phyloP scores from a whole-genome alignment of 73 alveolate species.

The Paramecium sonneborni region DNA sequence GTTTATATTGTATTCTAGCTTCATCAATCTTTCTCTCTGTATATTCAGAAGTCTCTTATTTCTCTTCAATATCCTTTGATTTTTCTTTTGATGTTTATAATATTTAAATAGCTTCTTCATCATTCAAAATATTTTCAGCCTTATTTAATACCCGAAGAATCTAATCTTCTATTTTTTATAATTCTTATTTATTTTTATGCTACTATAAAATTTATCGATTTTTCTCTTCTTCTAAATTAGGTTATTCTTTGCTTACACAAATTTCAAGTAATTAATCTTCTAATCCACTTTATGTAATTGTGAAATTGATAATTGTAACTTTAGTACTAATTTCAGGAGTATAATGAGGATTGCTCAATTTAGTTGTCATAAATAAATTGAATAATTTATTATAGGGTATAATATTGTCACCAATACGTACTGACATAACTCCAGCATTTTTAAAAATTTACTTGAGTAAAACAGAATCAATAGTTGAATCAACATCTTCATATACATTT shows the following conservation, averaged over 20 bases:
- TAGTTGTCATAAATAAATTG: conserved; percentile 96
- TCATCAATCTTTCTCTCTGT: conserved; percentile 57
- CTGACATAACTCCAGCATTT: conserved; percentile 84
- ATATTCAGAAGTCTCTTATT: conserved; percentile 71
- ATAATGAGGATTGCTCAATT: conserved; percentile 99
- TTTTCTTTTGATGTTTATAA: conserved; percentile 83
- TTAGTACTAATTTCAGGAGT: conserved; percentile 99
- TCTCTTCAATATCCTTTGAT: conserved; percentile 72
- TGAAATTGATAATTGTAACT: conserved; percentile 92
- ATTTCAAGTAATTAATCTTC: conserved; percentile 88
- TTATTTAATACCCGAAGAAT: conserved; percentile 56
- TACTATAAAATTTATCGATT: not conserved
- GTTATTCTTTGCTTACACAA: conserved; percentile 55
- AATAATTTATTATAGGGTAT: conserved; percentile 17
- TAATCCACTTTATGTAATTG: conserved; percentile 96
- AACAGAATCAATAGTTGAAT: conserved; percentile 94
- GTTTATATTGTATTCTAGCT: conserved; percentile 73
- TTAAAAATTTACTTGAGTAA: conserved; percentile 89
- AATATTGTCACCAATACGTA: conserved; percentile 88
- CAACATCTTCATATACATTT: conserved; percentile 96
- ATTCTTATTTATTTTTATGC: conserved; percentile 54
- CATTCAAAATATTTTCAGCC: conserved; percentile 75
- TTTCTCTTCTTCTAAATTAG: conserved; percentile 8
- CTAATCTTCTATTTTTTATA: conserved; percentile 54
- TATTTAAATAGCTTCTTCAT: conserved; percentile 93